Conservation (phyloP, 306 rosid genomes). For the Vicia sativa region DNA sequence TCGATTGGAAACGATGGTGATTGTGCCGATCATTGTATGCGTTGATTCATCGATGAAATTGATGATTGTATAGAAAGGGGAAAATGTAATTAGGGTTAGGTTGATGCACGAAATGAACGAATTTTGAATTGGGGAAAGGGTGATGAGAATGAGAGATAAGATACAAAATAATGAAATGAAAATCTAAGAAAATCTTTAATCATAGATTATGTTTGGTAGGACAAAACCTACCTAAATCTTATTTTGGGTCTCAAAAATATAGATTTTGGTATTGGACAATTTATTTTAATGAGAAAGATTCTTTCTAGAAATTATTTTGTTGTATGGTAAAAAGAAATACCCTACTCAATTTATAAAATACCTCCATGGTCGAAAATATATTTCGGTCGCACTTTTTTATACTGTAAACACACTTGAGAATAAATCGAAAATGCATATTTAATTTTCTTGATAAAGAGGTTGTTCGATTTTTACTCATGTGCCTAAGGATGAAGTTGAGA, state of each 20-base stretch:
- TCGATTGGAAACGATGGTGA: constrained; percentile 41
- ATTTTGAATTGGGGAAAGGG: neutral
- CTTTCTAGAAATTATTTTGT: no score
- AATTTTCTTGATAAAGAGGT: constrained; percentile 89
- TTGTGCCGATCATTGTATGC: constrained; percentile 64
- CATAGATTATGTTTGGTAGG: neutral
- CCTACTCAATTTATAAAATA: no score
- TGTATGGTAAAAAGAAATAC: no score
- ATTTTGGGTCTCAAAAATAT: no score
- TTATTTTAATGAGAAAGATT: no score
- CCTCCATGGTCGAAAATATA: no score
- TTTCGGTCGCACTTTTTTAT: no score
- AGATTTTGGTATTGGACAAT: no score
- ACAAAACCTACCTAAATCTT: neutral
- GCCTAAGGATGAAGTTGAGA: constrained; percentile 82
- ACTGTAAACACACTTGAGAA: no score
- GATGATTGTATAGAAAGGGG: neutral
- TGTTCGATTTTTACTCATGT: constrained; percentile 83
- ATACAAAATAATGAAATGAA: neutral
- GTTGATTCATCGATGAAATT: constrained; percentile 49
- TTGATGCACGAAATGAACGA: constrained; percentile 26
- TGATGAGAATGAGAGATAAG: constrained; percentile 6
- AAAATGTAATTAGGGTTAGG: constrained; percentile 48
- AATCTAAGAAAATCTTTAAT: neutral
- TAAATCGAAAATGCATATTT: no score